A percentile compares a stretch with the other conserved stretches of the same genome.
Conservation (phyloP, 192 early-diverging fungal genomes). For the Thamnidium elegans region DNA sequence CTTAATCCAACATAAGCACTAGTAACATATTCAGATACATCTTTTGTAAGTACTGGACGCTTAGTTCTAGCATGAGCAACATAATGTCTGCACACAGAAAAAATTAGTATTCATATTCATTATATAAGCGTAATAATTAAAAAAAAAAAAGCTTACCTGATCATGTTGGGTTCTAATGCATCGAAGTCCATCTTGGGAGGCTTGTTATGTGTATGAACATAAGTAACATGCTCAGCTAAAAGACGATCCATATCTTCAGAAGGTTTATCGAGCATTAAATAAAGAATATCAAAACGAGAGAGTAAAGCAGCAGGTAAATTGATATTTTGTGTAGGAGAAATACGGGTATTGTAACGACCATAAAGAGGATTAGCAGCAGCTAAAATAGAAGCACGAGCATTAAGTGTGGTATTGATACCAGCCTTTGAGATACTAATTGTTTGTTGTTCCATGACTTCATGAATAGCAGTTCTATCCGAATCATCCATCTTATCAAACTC, state of each 20-base stretch:
- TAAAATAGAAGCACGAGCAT: conserved; percentile 91
- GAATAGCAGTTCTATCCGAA: conserved; percentile 91
- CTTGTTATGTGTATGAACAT: conserved; percentile 84
- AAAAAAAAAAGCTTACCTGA: conserved; percentile 63
- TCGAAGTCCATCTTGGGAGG: conserved; percentile 66
- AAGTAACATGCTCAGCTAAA: conserved; percentile 91
- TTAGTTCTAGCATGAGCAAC: conserved; percentile 77
- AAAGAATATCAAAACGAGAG: conserved; percentile 92
- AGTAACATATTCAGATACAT: conserved; percentile 83
- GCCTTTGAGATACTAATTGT: conserved; percentile 98
- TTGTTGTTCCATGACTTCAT: conserved; percentile 99
- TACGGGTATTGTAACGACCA: conserved; percentile 88
- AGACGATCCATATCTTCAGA: conserved; percentile 82
- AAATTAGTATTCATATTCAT: no score
- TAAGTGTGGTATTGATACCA: conserved; percentile 96
- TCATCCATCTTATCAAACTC: conserved; percentile 99
- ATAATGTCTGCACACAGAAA: conserved; percentile 65
- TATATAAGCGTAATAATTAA: no score
- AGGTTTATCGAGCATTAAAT: conserved; percentile 86
- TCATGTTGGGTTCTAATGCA: conserved; percentile 69
- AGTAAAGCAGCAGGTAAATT: conserved; percentile 94
- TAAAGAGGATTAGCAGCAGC: conserved; percentile 97
- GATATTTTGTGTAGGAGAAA: conserved; percentile 93
- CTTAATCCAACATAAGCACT: conserved; percentile 86
- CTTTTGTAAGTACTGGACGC: conserved; percentile 67